These are phyloP conservation scores for Spathaspora hagerdaliae DNA, from an alignment of 805 yeast species.

Conservation along the genomic window DNA sequence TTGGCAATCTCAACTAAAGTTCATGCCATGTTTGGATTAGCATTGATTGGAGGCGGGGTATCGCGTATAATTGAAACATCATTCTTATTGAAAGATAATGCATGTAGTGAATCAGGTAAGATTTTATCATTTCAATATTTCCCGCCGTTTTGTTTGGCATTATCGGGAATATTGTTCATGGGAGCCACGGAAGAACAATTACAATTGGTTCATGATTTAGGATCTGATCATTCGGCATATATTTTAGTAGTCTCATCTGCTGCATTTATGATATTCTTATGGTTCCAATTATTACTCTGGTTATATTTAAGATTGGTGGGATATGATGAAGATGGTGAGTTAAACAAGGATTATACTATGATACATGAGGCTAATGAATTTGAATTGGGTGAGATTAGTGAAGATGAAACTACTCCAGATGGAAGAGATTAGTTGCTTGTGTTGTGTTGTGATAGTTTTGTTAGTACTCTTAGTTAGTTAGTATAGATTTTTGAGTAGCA, in stretches of 20 bases:
- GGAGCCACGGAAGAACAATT: constrained; percentile 90
- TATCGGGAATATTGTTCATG: constrained; percentile 83
- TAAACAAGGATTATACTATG: constrained; percentile 13
- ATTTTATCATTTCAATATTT: constrained; percentile 76
- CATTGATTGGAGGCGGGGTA: constrained; percentile 74
- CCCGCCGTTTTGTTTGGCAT: constrained; percentile 77
- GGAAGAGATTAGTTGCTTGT: not conserved
- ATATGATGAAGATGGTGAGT: constrained; percentile 37
- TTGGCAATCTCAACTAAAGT: constrained; percentile 78
- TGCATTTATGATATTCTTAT: constrained; percentile 66
- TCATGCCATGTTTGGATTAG: constrained; percentile 81
- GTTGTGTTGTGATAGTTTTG: not conserved
- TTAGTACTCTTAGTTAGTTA: too few species aligned
- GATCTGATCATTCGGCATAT: constrained; percentile 84
- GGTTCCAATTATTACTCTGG: constrained; percentile 58
- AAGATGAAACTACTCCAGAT: constrained; percentile 11
- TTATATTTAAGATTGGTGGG: constrained; percentile 50
- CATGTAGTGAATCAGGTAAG: constrained; percentile 34
- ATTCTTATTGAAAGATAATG: constrained; percentile 65
- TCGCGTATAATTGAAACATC: constrained; percentile 75
- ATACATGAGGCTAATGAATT: constrained; percentile 24
- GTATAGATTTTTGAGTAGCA: too few species aligned
- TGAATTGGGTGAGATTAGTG: constrained; percentile 32
- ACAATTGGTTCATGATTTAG: constrained; percentile 60
- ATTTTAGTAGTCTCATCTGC: constrained; percentile 66